phyloP scores from a whole-genome alignment of 805 yeast genomes.

The Blastobotrys terrestris region DNA sequence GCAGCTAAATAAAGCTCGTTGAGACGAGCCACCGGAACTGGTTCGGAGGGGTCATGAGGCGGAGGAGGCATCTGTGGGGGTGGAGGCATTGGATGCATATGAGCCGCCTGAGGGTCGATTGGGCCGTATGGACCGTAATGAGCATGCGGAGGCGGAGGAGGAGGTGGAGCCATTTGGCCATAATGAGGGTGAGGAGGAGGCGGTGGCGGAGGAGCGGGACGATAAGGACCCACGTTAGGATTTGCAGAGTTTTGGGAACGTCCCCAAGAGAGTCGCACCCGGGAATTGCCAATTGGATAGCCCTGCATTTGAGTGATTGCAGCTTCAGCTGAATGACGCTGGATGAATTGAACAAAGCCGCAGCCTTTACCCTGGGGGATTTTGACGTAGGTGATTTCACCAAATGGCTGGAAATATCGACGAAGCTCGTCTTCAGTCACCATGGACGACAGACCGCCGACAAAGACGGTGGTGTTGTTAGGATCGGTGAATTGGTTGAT shows the following conservation, averaged over 20 bases:
- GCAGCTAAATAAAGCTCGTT: constrained; percentile 51
- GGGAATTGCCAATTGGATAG: constrained; percentile 74
- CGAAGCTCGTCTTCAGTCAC: constrained; percentile 53
- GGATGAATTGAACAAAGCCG: constrained; percentile 79
- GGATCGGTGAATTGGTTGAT: constrained; percentile 66
- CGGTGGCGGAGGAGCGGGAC: constrained; percentile 31
- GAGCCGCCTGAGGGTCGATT: constrained; percentile 25
- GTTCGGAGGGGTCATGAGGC: constrained; percentile 30
- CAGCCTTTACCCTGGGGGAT: constrained; percentile 76
- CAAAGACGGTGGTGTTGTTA: constrained; percentile 73
- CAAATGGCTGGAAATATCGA: constrained; percentile 64
- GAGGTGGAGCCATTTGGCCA: constrained; percentile 30
- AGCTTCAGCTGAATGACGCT: constrained; percentile 74
- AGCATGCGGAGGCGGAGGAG: constrained; percentile 29
- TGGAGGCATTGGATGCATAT: constrained; percentile 15
- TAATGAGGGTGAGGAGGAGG: constrained; percentile 30
- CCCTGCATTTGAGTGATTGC: constrained; percentile 89
- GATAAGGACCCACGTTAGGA: constrained; percentile 16
- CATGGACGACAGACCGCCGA: constrained; percentile 62
- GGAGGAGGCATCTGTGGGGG: constrained; percentile 5
- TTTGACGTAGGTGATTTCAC: constrained; percentile 52
- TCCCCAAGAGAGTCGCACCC: constrained; percentile 87
- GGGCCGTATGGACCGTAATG: constrained; percentile 33
- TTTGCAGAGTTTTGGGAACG: constrained; percentile 39
- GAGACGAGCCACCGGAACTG: constrained; percentile 37